These are phyloP conservation scores for Wickerhamiella kazuoi DNA, from an alignment of 805 yeast genomes.

Conservation along the genomic window DNA sequence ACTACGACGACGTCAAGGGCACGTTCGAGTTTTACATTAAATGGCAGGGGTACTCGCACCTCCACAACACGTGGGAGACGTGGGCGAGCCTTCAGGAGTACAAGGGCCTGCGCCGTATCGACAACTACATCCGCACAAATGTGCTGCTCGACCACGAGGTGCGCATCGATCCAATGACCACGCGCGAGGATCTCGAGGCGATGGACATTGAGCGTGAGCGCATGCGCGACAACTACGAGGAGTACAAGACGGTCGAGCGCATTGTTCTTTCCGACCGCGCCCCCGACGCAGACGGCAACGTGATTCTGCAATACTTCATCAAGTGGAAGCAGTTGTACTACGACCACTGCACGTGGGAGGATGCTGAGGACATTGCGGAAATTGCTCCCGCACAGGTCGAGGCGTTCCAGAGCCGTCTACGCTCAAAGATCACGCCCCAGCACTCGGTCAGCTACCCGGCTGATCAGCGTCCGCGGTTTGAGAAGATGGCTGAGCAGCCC, in stretches of 20 bases:
- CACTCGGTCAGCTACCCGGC: constrained; percentile 60
- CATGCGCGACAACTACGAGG: constrained; percentile 63
- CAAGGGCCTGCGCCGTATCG: constrained; percentile 72
- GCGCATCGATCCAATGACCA: constrained; percentile 61
- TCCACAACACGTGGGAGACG: constrained; percentile 89
- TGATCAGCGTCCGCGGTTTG: constrained; percentile 64
- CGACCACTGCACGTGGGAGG: constrained; percentile 96
- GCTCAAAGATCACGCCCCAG: constrained; percentile 71
- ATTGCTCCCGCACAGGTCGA: constrained; percentile 71
- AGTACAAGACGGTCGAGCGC: constrained; percentile 74
- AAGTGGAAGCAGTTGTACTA: constrained; percentile 90
- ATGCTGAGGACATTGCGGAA: constrained; percentile 70
- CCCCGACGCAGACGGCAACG: constrained; percentile 34
- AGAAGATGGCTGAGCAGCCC: constrained; percentile 75
- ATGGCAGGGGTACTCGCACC: constrained; percentile 76
- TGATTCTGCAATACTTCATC: constrained; percentile 62
- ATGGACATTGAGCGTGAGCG: constrained; percentile 86
- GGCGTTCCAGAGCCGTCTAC: constrained; percentile 61
- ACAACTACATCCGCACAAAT: constrained; percentile 70
- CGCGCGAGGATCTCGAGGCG: constrained; percentile 81
- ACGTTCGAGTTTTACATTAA: constrained; percentile 47
- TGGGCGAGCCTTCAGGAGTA: constrained; percentile 30
- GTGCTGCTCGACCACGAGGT: constrained; percentile 59
- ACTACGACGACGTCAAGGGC: constrained; percentile 34
- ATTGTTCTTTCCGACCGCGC: constrained; percentile 69